These are phyloP conservation scores for Scedosporium apiospermum DNA, from an alignment of 2,329 filamentous ascomycete genomes.

Conservation along the genomic window DNA sequence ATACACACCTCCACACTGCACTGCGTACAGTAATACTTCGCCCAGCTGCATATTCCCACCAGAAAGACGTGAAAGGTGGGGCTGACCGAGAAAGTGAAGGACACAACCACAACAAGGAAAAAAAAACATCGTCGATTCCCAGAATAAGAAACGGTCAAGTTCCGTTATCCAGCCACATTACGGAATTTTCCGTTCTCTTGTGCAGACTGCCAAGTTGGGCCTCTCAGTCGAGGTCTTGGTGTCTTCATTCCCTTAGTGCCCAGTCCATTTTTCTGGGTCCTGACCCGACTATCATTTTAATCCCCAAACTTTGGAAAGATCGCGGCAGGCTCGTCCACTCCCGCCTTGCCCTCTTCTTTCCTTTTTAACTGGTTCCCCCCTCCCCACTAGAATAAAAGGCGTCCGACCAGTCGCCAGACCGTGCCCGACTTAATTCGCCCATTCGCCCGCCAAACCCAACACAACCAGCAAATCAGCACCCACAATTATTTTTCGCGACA, in stretches of 20 bases:
- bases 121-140: background rate
- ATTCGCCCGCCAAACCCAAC: slow-evolving; percentile 3
- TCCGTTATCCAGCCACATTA: background rate
- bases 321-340: slow-evolving; percentile 4
- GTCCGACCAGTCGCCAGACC: background rate
- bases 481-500: slow-evolving; percentile 5
- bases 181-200: background rate
- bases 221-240: background rate
- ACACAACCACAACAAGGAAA: too few relatives aligned
- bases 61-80: background rate
- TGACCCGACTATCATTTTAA: slow-evolving; percentile 7
- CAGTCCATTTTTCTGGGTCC: slow-evolving; percentile 3
- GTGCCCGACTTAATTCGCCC: slow-evolving; percentile 2
- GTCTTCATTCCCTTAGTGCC: too few relatives aligned
- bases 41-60: background rate
- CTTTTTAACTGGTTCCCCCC: background rate
- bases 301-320: slow-evolving; percentile 3
- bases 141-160: background rate
- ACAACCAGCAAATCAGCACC: slow-evolving; percentile 7
- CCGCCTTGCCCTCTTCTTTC: background rate
- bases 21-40: background rate
- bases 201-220: background rate
- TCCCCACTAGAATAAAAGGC: slow-evolving; percentile 1
- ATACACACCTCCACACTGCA: background rate
- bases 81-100: background rate